These are phyloP conservation scores for Ustilago tritici DNA, from an alignment of 1,284 basidiomycete species.

Conservation along the genomic window DNA sequence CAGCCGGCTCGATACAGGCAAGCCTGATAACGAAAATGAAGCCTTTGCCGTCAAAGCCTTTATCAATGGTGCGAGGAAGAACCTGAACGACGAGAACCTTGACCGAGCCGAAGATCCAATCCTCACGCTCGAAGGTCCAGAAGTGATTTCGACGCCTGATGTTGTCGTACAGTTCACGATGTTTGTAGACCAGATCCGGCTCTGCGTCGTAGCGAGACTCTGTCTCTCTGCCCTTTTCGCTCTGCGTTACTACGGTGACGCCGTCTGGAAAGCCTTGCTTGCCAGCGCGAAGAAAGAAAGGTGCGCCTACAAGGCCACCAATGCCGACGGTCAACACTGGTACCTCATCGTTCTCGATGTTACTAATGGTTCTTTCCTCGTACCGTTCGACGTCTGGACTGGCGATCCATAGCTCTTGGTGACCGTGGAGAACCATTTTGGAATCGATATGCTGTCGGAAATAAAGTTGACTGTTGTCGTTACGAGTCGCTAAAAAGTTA, in stretches of 20 bases:
- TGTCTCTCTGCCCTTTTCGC: background rate
- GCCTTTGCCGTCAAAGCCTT: background rate
- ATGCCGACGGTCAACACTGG: background rate
- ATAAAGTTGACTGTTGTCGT: too few relatives aligned
- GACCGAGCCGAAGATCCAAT: conserved; percentile 4
- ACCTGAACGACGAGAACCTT: background rate
- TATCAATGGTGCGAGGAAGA: background rate
- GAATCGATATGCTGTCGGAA: background rate
- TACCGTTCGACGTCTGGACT: background rate
- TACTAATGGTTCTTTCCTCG: background rate
- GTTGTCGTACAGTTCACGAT: background rate
- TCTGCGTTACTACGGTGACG: background rate
- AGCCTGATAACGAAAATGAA: background rate
- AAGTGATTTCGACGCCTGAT: background rate
- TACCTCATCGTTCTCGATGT: background rate
- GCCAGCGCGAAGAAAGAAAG: background rate
- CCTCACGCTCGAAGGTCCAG: background rate
- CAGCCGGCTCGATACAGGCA: background rate
- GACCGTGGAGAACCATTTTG: background rate
- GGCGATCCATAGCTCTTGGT: background rate
- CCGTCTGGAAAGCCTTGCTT: conserved; percentile 5
- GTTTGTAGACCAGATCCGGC: background rate
- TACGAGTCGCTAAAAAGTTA: too few relatives aligned
- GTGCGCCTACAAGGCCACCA: background rate
- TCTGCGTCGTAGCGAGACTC: conserved; percentile 1